Percentiles rank a stretch among this genome's conserved stretches.
These are phyloP conservation scores for Rhytidiadelphus loreus DNA, from an alignment of 225 moss, liverwort and hornwort genomes.

Conservation along the genomic window DNA sequence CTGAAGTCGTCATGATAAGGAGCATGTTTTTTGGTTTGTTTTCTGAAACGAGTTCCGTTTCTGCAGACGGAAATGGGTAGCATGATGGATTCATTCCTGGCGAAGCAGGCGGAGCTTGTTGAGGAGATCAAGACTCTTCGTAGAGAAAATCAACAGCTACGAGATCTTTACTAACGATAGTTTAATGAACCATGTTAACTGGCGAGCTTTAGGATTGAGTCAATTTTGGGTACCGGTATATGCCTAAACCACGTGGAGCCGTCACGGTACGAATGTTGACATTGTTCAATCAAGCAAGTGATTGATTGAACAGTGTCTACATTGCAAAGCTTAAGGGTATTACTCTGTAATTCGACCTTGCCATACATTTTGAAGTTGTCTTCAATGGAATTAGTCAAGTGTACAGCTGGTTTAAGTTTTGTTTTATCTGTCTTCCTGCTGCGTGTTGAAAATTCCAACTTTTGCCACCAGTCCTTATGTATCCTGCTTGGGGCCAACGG, in stretches of 20 bases:
- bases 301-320: not conserved
- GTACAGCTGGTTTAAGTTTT: accelerated
- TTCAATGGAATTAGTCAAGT: accelerated
- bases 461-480: accelerated
- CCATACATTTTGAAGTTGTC: accelerated
- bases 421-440: accelerated
- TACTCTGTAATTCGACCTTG: not conserved
- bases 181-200: not conserved
- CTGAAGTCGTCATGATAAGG: not conserved
- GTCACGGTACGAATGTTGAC: not conserved
- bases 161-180: constrained; percentile 70
- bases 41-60: not conserved
- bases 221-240: not conserved
- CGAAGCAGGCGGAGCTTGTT: constrained; percentile 69
- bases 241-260: not conserved
- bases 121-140: constrained; percentile 91
- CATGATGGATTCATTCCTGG: constrained; percentile 79
- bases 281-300: not conserved
- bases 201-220: constrained; percentile 12
- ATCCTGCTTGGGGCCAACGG: accelerated
- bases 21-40: not conserved
- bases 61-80: constrained; percentile 82
- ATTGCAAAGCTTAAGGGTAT: not conserved
- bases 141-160: constrained; percentile 84
- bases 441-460: accelerated